A percentile compares a stretch with the other conserved stretches of the same genome.
These are phyloP conservation scores for Scedosporium dehoogii DNA, from an alignment of 2,329 filamentous ascomycete genomes.

Conservation along the genomic window DNA sequence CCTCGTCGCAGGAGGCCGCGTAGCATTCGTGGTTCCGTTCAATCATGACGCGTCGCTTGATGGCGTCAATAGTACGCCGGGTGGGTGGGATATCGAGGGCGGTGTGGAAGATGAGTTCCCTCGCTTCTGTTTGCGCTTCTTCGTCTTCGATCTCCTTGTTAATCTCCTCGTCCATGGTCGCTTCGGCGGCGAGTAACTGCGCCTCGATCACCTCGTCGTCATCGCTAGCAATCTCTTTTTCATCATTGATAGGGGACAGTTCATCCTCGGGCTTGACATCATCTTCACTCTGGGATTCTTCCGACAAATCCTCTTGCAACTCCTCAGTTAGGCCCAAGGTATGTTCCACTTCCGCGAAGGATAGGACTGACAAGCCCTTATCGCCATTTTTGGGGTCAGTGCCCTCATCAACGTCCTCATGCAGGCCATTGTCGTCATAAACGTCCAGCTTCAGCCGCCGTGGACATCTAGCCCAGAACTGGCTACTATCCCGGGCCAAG, in stretches of 20 bases:
- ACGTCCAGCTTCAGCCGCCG: conserved; percentile 40
- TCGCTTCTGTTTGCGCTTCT: conserved; percentile 26
- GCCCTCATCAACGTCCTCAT: conserved; percentile 11
- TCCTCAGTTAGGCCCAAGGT: not conserved
- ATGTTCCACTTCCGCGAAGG: not conserved
- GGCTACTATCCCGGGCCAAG: conserved; percentile 23
- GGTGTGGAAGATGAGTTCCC: conserved; percentile 32
- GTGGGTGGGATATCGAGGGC: conserved; percentile 28
- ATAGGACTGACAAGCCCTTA: not conserved
- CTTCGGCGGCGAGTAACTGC: conserved; percentile 9
- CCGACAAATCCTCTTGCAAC: not conserved
- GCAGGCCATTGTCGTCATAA: conserved; percentile 21
- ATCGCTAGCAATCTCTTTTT: conserved; percentile 15
- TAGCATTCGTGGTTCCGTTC: conserved; percentile 33
- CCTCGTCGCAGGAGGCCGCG: conserved; percentile 31
- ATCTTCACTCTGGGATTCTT: not conserved
- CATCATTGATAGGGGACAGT: conserved; percentile 13
- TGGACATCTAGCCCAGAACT: conserved; percentile 38
- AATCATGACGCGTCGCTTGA: conserved; percentile 26
- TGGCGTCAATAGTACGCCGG: conserved; percentile 21
- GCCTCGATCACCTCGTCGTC: conserved; percentile 7
- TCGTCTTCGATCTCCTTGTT: conserved; percentile 15
- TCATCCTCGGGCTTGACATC: conserved; percentile 13
- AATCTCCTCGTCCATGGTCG: conserved; percentile 8
- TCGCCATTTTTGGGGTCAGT: not conserved